Evolutionary conservation across 2,329 filamentous ascomycete species (phyloP).

Genomic region (Diaporthe citriasiana): DNA sequence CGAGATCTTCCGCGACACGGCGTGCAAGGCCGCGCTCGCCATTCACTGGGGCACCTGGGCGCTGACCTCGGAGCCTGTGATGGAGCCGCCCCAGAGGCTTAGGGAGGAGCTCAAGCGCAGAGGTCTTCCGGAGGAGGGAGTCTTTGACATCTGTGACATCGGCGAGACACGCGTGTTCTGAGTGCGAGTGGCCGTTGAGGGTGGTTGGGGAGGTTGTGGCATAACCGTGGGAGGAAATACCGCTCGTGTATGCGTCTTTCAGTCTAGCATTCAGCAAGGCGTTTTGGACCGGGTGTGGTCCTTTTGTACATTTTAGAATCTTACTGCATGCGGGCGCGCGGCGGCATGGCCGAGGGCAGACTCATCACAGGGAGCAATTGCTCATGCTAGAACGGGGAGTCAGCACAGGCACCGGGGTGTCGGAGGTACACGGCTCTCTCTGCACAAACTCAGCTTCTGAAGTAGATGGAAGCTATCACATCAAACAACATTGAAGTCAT

Average conservation of each 20-base stretch:
- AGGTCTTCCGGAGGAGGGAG: conserved; percentile 76
- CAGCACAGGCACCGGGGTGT: neutral
- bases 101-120: conserved; percentile 78
- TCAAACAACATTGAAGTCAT: neutral
- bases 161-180: conserved; percentile 85
- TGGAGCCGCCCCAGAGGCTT: conserved; percentile 83
- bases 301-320: conserved; percentile 3
- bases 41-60: conserved; percentile 97
- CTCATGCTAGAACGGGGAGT: neutral
- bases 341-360: neutral
- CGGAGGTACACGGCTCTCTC: neutral
- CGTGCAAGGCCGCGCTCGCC: conserved; percentile 81
- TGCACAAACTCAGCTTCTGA: neutral
- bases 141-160: conserved; percentile 88
- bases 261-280: conserved; percentile 17
- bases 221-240: neutral
- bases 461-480: neutral
- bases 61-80: conserved; percentile 84
- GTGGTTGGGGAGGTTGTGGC: neutral
- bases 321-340: neutral
- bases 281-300: neutral
- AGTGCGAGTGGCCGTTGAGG: conserved; percentile 42
- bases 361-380: conserved; percentile 1
- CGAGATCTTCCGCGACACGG: conserved; percentile 89
- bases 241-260: neutral